phyloP scores from a whole-genome alignment of 345 rosid genomes.

The Citrus maxima region DNA sequence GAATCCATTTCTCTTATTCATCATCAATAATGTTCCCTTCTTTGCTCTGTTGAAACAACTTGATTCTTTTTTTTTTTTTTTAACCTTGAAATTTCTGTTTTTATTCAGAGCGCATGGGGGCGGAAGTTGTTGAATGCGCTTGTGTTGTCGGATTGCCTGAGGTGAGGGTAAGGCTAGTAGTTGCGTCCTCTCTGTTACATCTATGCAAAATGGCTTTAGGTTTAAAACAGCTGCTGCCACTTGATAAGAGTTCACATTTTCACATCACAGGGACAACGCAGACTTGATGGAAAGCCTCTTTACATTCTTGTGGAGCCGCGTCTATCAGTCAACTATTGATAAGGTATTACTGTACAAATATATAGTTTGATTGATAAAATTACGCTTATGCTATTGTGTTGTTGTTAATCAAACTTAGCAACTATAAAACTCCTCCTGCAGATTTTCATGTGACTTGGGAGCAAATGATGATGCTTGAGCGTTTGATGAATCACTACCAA shows the following conservation, averaged over 20 bases:
- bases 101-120: constrained; percentile 64
- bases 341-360: constrained; percentile 2
- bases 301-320: constrained; percentile 86
- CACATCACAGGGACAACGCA: constrained; percentile 53
- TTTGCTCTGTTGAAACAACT: background rate
- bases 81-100: background rate
- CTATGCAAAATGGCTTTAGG: background rate
- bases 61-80: background rate
- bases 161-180: constrained; percentile 48
- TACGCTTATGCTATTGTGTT: no score
- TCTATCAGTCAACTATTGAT: constrained; percentile 31
- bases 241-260: background rate
- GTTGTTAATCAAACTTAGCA: background rate
- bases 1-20: background rate
- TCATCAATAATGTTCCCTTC: background rate
- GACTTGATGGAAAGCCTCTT: constrained; percentile 69
- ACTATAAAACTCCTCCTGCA: background rate
- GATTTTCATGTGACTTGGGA: background rate
- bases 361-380: no score
- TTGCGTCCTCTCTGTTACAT: background rate
- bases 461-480: constrained; percentile 31
- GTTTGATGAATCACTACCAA: background rate
- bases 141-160: constrained; percentile 85
- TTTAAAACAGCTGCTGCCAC: background rate
- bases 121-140: constrained; percentile 84